Conservation (phyloP, 495 filamentous ascomycete genomes). For the Darksidea phi region DNA sequence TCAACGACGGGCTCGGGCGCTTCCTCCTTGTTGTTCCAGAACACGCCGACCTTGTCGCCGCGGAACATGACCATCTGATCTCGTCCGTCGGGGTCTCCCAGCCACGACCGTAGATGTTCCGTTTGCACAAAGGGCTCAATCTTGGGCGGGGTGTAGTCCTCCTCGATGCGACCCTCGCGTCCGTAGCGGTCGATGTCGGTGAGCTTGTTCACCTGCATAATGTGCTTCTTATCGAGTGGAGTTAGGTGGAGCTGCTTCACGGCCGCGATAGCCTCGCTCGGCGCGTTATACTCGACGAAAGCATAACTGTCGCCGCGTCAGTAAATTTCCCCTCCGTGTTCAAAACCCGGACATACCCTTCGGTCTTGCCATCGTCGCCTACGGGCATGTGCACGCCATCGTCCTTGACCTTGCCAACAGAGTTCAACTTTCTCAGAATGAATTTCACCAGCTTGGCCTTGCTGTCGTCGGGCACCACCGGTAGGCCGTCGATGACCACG, state of each 20-base stretch:
- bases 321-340: not conserved
- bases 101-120: constrained; percentile 92
- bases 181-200: constrained; percentile 97
- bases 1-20: constrained; percentile 83
- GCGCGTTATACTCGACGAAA: constrained; percentile 93
- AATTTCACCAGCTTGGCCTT: constrained; percentile 92
- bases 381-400: constrained; percentile 92
- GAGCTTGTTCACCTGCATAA: constrained; percentile 91
- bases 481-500: constrained; percentile 90
- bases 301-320: constrained; percentile 47
- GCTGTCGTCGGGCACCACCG: constrained; percentile 76
- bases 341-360: constrained; percentile 58
- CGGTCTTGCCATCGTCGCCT: constrained; percentile 73
- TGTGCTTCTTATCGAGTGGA: constrained; percentile 92
- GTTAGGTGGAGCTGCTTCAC: constrained; percentile 79
- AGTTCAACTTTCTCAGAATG: constrained; percentile 82
- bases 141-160: constrained; percentile 76
- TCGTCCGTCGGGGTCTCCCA: constrained; percentile 78
- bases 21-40: constrained; percentile 97
- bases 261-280: constrained; percentile 84
- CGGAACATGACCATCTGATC: constrained; percentile 95
- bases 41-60: constrained; percentile 85
- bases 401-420: constrained; percentile 78
- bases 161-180: constrained; percentile 85
- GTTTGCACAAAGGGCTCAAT: constrained; percentile 81